Evolutionary conservation across 2,329 filamentous ascomycete species (phyloP), one percentile per base, ranked within the genome.

Genomic region (Aureobasidium sp.): DNA sequence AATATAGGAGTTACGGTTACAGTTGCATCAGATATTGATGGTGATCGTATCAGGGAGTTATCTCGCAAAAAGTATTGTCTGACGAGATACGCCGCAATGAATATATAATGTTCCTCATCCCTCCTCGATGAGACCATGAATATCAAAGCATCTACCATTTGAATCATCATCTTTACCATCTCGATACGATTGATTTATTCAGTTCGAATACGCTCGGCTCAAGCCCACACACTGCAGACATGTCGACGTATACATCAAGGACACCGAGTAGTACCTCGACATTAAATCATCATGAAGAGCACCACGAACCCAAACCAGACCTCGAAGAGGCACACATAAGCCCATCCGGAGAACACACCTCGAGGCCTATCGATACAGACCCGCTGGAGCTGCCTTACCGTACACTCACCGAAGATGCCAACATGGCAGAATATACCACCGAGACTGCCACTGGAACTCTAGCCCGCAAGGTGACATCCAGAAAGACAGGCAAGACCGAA

Each of bases 401-500:
- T 17, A 67, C 66, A 5, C 52, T 67, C 13, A 66, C 64, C 41
- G 46, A 62, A 26, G 36, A 63, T 36, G 64, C 66, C 15, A 48
- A 67, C 43, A 70, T 71, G 68, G 64, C 60, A 43, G 69, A 70
- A 51, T 71, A 69, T 59, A 68, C 67, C 6, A 65, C 65, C 27
- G 69, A 71, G 53, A 68, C 66, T 2, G 60, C 65, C 9, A 55
- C 59, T 13, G 66, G 66, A 13, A 59, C 53, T 4, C 36, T 63
- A n/a, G 63, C 71, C 7, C 66, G 68, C 41, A 62, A 66, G 37
- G 65, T 70, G 1, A 59, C 66, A 37, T 69, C 70, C 17, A 68
- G 66, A 56, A 65, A 66, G 29, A 68, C 66, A 17, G 69, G 70
- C 24, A 57, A 59, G 51, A 39, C 51, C 24, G 64, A 65, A 39